phyloP scores from a whole-genome alignment of 305 asterid genomes.

The Withania somnifera region DNA sequence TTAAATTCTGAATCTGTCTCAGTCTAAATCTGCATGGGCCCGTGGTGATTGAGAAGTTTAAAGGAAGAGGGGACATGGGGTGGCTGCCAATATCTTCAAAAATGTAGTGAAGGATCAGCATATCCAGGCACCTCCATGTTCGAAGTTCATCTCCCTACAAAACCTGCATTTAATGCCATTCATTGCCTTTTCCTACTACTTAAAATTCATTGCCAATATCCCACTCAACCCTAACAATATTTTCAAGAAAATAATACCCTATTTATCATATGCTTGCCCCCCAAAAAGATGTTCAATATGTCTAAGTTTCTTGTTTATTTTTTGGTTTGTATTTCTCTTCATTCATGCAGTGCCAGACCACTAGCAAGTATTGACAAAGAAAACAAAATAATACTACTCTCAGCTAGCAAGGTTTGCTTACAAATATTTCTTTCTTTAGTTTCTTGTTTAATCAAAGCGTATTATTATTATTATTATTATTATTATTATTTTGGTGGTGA shows the following conservation, averaged over 20 bases:
- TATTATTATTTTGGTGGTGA: background rate
- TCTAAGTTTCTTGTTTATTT: slow-evolving; percentile 18
- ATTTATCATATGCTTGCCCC: background rate
- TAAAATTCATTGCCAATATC: slow-evolving; percentile 2
- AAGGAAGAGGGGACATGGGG: slow-evolving; percentile 23
- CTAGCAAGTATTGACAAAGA: slow-evolving; percentile 11
- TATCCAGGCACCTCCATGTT: slow-evolving; percentile 53
- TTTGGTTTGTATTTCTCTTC: slow-evolving; percentile 29
- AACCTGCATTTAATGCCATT: slow-evolving; percentile 52
- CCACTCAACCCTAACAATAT: background rate
- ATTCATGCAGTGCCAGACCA: slow-evolving; percentile 46
- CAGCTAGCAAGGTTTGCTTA: slow-evolving; percentile 19
- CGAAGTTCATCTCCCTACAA: slow-evolving; percentile 24
- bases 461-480: background rate
- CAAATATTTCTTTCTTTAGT: background rate
- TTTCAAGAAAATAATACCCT: background rate
- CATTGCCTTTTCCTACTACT: slow-evolving; percentile 11
- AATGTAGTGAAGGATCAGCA: slow-evolving; percentile 25
- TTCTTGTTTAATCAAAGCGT: background rate
- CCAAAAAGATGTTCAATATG: slow-evolving; percentile 9
- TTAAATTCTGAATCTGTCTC: background rate
- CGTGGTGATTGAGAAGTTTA: background rate
- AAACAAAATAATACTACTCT: slow-evolving; percentile 5
- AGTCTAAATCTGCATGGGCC: background rate
- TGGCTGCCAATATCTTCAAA: slow-evolving; percentile 28